A percentile compares a stretch with the other conserved stretches of the same genome.
These are phyloP conservation scores for Ilex paraguariensis DNA, from an alignment of 305 asterid species.

Conservation along the genomic window DNA sequence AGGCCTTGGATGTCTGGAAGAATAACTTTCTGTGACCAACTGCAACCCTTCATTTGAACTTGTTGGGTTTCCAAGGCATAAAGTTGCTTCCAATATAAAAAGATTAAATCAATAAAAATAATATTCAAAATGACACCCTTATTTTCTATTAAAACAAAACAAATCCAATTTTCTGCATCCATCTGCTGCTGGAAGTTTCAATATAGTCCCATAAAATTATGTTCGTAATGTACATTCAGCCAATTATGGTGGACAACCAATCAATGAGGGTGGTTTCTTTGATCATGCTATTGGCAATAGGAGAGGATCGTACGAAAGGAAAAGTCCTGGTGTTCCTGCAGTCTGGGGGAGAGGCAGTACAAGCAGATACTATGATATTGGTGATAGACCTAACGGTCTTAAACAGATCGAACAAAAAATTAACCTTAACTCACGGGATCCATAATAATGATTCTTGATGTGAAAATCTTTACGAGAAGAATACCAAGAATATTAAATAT, in stretches of 20 bases:
- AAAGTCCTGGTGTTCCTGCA: conserved; percentile 6
- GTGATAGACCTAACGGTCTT: too few species aligned
- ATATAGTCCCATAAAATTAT: conserved; percentile 27
- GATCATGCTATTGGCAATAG: conserved; percentile 1
- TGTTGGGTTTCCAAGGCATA: conserved; percentile 36
- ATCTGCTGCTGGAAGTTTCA: conserved; percentile 35
- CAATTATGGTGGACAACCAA: conserved; percentile 32
- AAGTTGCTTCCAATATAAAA: conserved; percentile 16
- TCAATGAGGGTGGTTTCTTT: background rate
- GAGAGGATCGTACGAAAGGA: conserved; percentile 9
- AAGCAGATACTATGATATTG: conserved; percentile 4
- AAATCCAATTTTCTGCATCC: conserved; percentile 17
- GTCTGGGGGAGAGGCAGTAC: conserved; percentile 4
- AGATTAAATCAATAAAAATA: too few species aligned
- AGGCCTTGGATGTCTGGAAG: conserved; percentile 44
- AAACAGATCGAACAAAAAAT: too few species aligned
- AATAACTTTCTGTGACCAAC: conserved; percentile 37
- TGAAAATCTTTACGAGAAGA: too few species aligned
- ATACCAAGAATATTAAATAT: too few species aligned
- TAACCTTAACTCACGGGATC: too few species aligned
- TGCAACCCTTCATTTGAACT: conserved; percentile 48
- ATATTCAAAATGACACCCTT: too few species aligned
- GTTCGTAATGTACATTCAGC: conserved; percentile 41
- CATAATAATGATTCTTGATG: too few species aligned
- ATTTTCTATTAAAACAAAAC: too few species aligned